Base-by-base conservation (phyloP, 192 early-diverging fungal genomes). In the Polychytrium aggregatum region DNA sequence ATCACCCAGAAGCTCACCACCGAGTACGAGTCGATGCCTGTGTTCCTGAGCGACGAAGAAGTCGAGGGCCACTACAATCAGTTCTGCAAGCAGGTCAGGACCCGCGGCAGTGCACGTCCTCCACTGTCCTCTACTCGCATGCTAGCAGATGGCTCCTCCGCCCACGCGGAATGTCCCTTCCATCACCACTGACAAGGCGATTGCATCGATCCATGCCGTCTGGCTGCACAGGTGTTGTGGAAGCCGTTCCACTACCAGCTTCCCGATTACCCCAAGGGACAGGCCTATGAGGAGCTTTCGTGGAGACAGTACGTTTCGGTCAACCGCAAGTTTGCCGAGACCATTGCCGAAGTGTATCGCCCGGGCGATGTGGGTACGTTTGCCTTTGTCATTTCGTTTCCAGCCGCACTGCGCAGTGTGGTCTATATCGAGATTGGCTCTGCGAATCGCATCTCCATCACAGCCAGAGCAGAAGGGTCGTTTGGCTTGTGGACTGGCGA, bases 241-340 rank as follows among this genome's bases (percentile, higher is more conserved):
- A 90, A 89, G 9, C 83, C 82, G n/a, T 90, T 97, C 56, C 93
- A 97, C 65, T 97, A 97, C 59, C 84, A 92, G 40, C 68, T 92
- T 50, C 82, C 81, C 39, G 91, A 95, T 53, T 85, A 87, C 69
- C 76, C 87, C 35, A 83, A 86, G 50, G 82, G 78, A 56, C 78
- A 79, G 41, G 77, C 76, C 26, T 86, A 80, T 56, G 82, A 90
- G 46, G 80, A 87, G 37, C 69, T 68, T 37, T 57, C 85, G 1
- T 97, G 88, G 82, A 80, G 87, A 45, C 77, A 83, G 27, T 88
- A 92, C 47, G 65, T 84, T 33, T 69, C 82, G 14, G 82, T 95
- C 1, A 94, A 92, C 69, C 74, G 84, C 39, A 67, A 59, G 37
- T 95, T 95, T 70, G 90, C 91, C 5, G 76, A 90, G 37, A 69